These are phyloP conservation scores for Teunomyces kruisii DNA, from an alignment of 805 yeast genomes.

Conservation along the genomic window DNA sequence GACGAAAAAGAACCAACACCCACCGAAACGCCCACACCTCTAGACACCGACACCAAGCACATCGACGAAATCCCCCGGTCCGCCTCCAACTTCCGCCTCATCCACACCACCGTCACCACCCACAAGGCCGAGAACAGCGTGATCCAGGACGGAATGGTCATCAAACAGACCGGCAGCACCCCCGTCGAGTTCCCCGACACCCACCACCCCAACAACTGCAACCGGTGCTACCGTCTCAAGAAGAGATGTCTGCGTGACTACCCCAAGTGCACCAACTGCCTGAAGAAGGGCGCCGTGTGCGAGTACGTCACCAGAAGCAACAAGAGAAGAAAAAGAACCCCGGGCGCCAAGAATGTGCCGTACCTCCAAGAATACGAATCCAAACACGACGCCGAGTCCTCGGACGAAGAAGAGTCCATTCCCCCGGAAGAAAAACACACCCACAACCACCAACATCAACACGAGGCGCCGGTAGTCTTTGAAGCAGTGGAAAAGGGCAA, in stretches of 20 bases:
- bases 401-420: slow-evolving; percentile 3
- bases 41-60: background rate
- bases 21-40: background rate
- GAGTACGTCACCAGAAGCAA: slow-evolving; percentile 35
- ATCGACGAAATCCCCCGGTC: background rate
- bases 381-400: background rate
- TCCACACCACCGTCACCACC: background rate
- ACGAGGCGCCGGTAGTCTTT: slow-evolving; percentile 5
- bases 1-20: background rate
- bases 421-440: background rate
- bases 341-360: background rate
- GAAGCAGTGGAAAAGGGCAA: slow-evolving; percentile 3
- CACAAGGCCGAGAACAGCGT: background rate
- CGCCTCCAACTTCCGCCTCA: background rate
- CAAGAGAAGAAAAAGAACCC: slow-evolving; percentile 20
- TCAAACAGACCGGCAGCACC: slow-evolving; percentile 1
- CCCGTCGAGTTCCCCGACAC: slow-evolving; percentile 12
- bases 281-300: slow-evolving; percentile 34
- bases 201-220: slow-evolving; percentile 39
- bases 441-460: background rate
- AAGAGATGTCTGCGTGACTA: slow-evolving; percentile 41
- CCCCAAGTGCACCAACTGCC: slow-evolving; percentile 39
- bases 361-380: background rate
- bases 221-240: slow-evolving; percentile 41
- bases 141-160: slow-evolving; percentile 1